phyloP scores from a whole-genome alignment of 768 basidiomycete species.

The Suillus cothurnatus region DNA sequence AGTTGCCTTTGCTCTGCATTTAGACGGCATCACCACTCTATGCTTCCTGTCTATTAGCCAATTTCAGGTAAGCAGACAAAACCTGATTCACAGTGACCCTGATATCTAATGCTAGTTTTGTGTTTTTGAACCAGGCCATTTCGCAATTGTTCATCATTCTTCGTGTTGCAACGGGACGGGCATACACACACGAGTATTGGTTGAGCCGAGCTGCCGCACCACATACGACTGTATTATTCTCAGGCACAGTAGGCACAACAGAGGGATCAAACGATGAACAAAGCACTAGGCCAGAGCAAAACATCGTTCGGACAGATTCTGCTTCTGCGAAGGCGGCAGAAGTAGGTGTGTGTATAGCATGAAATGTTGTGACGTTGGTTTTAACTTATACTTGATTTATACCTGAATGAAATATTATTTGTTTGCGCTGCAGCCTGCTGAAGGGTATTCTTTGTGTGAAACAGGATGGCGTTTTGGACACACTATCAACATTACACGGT shows the following conservation, averaged over 20 bases:
- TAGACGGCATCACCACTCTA: too few relatives aligned
- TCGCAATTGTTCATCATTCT: conserved; percentile 32
- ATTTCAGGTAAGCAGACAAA: not conserved
- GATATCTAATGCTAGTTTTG: too few relatives aligned
- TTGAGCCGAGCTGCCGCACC: not conserved
- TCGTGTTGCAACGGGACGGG: conserved; percentile 33
- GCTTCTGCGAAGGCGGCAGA: not conserved
- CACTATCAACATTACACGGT: too few relatives aligned
- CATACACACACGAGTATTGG: conserved; percentile 15
- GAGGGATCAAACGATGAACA: not conserved
- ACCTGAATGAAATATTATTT: not conserved
- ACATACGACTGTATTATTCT: not conserved
- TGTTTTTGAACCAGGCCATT: conserved; percentile 22
- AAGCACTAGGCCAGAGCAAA: not conserved
- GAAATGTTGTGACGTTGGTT: not conserved
- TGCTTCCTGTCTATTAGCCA: too few relatives aligned
- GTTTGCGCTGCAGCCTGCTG: too few relatives aligned
- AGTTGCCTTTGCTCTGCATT: too few relatives aligned
- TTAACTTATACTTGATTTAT: not conserved
- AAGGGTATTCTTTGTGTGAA: too few relatives aligned
- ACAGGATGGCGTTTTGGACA: too few relatives aligned
- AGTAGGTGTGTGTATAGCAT: not conserved
- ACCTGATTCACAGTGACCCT: too few relatives aligned
- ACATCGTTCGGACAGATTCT: not conserved
- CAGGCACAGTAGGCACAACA: not conserved